Evolutionary conservation across 495 filamentous ascomycete genomes (phyloP), one percentile per base, ranked within the genome.

Genomic region (Penicillium cinerascens): DNA sequence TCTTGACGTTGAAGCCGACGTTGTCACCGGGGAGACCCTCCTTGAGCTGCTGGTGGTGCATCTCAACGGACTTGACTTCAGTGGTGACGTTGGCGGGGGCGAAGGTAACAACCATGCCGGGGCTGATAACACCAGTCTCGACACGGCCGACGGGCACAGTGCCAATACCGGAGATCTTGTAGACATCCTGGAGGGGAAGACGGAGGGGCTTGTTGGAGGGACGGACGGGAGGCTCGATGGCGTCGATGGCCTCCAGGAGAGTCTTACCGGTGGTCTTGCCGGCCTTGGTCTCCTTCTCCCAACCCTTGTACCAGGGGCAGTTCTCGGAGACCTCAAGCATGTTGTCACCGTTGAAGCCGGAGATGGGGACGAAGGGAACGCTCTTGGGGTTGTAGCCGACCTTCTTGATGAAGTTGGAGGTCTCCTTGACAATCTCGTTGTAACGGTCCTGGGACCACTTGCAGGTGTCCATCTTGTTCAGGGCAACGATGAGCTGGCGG

Each of bases 381-480:
- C 75, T 71, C 88, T 96, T 97, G 78, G 93, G 93, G 87, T 97
- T 97, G 89, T 91, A 98, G 77, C 93, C 93, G 76, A 98, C 93
- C 90, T 98, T 98, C 92, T 97, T 98, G 88, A 98, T 98, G 85
- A 98, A 98, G 86, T 87, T 89, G 82, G 92, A 92, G 63, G 92
- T 96, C 84, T 98, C 95, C 88, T 97, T 97, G 84, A 98, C 90
- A 74, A 98, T 98, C 77, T 98, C 93, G 69, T 95, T 82, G 89
- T 81, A 98, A 77, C 93, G 92, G 50, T 85, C 80, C 86, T 97
- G 87, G 68, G 86, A 86, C 93, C 93, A 98, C 78, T 96, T 90
- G 83, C 88, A 86, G 74, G 92, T 97, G 86, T 98, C 93, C 93
- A 98, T 98, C 89, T 98, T 98, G 89, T 98, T 98, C 82, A 97